These are phyloP conservation scores for Penicillium alfredii DNA, from an alignment of 495 filamentous ascomycete genomes.

Conservation along the genomic window DNA sequence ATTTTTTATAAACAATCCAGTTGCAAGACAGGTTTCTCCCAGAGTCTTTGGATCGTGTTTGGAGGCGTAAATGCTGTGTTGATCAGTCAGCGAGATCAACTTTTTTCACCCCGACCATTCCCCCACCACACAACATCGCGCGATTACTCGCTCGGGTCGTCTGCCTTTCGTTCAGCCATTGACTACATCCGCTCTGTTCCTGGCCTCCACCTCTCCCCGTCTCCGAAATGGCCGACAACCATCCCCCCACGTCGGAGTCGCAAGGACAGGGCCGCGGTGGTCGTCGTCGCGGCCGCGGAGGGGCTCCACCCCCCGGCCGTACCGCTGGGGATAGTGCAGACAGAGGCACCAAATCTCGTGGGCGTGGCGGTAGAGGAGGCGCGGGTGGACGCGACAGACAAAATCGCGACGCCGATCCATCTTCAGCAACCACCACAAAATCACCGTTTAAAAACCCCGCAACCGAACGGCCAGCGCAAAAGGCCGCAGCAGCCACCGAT, in stretches of 20 bases:
- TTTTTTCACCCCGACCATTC: constrained; percentile 13
- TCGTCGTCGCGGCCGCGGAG: constrained; percentile 40
- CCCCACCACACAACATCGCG: constrained; percentile 15
- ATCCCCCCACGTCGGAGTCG: constrained; percentile 22
- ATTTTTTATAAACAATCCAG: too few relatives aligned
- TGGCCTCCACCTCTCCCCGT: constrained; percentile 1
- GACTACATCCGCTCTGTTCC: constrained; percentile 2
- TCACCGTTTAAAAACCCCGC: constrained; percentile 3
- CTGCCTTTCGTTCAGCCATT: too few relatives aligned
- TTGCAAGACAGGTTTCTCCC: too few relatives aligned
- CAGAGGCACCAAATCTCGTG: constrained; percentile 25
- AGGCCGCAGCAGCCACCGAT: constrained; percentile 27
- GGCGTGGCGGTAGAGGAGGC: constrained; percentile 28
- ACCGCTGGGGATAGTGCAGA: constrained; percentile 16
- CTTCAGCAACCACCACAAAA: constrained; percentile 8
- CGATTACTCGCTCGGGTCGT: constrained; percentile 11
- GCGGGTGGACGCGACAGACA: constrained; percentile 30
- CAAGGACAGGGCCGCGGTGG: constrained; percentile 33
- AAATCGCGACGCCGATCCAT: constrained; percentile 12
- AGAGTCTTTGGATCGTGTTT: too few relatives aligned
- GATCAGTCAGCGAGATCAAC: constrained; percentile 25
- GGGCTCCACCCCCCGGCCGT: constrained; percentile 23
- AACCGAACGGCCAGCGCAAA: constrained; percentile 17
- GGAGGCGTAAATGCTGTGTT: too few relatives aligned
- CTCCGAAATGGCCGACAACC: constrained; percentile 34